Percentiles rank a stretch among this genome's conserved stretches.
phyloP scores from a whole-genome alignment of 1,139 yeast genomes.

The Pichia sp. region DNA sequence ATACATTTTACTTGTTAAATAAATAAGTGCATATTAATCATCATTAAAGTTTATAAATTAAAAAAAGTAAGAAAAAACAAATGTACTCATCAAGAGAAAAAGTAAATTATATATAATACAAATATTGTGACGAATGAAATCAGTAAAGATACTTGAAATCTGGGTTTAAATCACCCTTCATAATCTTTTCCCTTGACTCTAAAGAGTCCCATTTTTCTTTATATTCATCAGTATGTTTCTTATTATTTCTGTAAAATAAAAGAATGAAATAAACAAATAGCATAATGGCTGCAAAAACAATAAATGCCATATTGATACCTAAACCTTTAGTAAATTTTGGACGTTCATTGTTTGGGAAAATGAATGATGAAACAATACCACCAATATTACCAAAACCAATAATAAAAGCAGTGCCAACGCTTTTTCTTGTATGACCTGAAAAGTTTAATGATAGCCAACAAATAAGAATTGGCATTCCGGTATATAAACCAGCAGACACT shows the following conservation, averaged over 20 bases:
- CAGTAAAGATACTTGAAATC: constrained; percentile 34
- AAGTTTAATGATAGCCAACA: constrained; percentile 68
- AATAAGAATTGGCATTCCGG: constrained; percentile 68
- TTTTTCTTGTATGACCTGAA: constrained; percentile 64
- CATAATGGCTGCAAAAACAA: constrained; percentile 44
- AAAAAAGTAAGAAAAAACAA: not conserved
- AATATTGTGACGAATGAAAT: not conserved
- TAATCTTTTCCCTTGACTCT: constrained; percentile 42
- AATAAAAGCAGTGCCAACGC: constrained; percentile 70
- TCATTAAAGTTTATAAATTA: not conserved
- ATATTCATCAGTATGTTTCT: constrained; percentile 34
- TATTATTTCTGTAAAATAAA: constrained; percentile 36
- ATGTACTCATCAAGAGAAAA: not conserved
- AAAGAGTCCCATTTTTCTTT: constrained; percentile 39
- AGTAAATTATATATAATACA: not conserved
- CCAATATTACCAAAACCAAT: constrained; percentile 82
- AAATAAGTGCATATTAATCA: not conserved
- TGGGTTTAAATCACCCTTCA: constrained; percentile 66
- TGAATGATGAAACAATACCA: constrained; percentile 66
- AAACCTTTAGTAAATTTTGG: constrained; percentile 57
- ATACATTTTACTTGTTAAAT: not conserved
- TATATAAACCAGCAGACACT: constrained; percentile 57
- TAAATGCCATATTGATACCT: constrained; percentile 44
- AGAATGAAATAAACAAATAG: constrained; percentile 39
- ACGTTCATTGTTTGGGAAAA: constrained; percentile 51